Evolutionary conservation across 768 basidiomycete genomes (phyloP), one percentile per base, ranked within the genome.

Genomic region (Pleurotus pulmonarius): DNA sequence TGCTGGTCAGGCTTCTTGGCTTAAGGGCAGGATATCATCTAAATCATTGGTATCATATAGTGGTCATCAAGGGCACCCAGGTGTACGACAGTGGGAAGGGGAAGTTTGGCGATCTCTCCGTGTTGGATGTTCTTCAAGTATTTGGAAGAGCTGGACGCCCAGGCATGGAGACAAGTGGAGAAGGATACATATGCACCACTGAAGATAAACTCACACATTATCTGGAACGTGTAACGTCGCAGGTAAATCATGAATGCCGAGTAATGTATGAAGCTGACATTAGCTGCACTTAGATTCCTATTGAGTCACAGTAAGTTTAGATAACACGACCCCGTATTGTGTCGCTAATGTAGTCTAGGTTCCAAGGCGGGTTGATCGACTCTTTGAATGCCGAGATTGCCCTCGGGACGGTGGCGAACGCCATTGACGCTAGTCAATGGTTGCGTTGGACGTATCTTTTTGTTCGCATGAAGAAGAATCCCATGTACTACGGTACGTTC

Each of bases 31-130:
- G 9, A 16, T 7, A 46, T 11, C 48, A 46, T 51, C 15, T 40
- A 15, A 22, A 20, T 49, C 25, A 60, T 39, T 13, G 16, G 6
- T 34, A 34, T 45, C 54, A 34, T 52, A 5, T 39, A 92, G 95
- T 97, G 54, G 73, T 97, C 60, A 98, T 97, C 75, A 99, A 99
- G 71, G 97, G 97, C 7, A 99, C 97, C 1, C 92, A 98, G 64
- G 80, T 99, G 1, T 99, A 98, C 67, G 92, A 99, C 65, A 91
- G 90, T 57, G 79, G 85, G 3, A 90, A 88, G 66, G 95, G 97
- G 60, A 77, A 87, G 20, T 97, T 98, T 64, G 86, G 91, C 41
- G 94, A 99, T 67, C 78, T 99, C 16, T 91, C 95, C 2, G 86
- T 98, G 11, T 77, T 99, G 47, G 97, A 99, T 69, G 97, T 99